Evolutionary conservation across 2,329 filamentous ascomycete genomes (phyloP).

Genomic region (Stachybotrys chartarum): DNA sequence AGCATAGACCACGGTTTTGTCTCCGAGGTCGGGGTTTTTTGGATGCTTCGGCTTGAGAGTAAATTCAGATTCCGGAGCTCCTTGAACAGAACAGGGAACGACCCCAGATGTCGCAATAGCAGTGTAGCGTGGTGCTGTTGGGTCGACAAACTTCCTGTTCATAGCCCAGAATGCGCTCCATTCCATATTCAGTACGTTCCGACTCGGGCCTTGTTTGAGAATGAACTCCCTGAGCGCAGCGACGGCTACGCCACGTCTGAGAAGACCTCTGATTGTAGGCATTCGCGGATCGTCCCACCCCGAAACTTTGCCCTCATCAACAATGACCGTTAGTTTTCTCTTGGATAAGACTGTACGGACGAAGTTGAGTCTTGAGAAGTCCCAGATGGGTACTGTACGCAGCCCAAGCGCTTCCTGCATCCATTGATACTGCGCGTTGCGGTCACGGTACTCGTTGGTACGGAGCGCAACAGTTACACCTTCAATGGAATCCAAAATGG

Average conservation of each 20-base stretch:
- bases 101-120: constrained; percentile 57
- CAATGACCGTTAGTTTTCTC: not conserved
- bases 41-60: constrained; percentile 72
- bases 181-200: constrained; percentile 70
- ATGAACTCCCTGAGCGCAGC: constrained; percentile 71
- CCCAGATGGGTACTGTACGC: not conserved
- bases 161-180: constrained; percentile 60
- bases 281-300: constrained; percentile 64
- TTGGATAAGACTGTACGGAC: not conserved
- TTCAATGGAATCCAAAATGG: not conserved
- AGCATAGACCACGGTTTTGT: constrained; percentile 74
- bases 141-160: constrained; percentile 73
- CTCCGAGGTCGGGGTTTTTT: constrained; percentile 73
- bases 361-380: not conserved
- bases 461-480: not conserved
- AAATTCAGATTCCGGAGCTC: constrained; percentile 54
- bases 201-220: constrained; percentile 67
- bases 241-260: constrained; percentile 66
- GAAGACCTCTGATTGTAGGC: constrained; percentile 68
- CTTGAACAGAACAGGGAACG: constrained; percentile 59
- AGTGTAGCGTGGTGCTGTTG: constrained; percentile 61
- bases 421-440: not conserved
- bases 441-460: not conserved
- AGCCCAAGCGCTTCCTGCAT: not conserved
- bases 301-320: constrained; percentile 17